Percentiles rank a stretch among this genome's conserved stretches.
Conservation (phyloP, 805 yeast genomes). For the Candida ipomoeae region DNA sequence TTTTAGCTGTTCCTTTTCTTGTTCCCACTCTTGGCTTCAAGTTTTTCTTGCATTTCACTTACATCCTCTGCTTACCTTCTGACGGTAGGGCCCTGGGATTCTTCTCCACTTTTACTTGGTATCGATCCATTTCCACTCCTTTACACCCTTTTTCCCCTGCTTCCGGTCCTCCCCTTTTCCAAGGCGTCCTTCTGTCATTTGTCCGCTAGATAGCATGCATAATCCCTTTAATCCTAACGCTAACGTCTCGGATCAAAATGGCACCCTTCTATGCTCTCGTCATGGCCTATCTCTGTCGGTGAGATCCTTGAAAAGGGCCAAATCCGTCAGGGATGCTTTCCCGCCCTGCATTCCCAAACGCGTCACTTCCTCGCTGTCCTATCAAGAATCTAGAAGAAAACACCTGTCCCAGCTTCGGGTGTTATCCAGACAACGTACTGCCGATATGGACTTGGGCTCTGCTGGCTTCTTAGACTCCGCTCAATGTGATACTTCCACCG, state of each 20-base stretch:
- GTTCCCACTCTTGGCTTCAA: background rate
- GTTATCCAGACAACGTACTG: conserved; percentile 1
- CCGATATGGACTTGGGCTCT: background rate
- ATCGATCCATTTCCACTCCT: conserved; percentile 1
- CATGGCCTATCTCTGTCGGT: background rate
- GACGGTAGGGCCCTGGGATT: conserved; percentile 1
- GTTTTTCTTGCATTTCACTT: background rate
- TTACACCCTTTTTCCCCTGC: background rate
- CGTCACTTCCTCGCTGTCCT: background rate
- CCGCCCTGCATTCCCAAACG: conserved; percentile 7
- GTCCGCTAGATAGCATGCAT: background rate
- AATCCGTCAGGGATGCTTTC: conserved; percentile 11
- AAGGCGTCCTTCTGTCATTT: background rate
- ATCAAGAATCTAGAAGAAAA: background rate
- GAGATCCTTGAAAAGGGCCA: conserved; percentile 11
- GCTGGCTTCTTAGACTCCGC: background rate
- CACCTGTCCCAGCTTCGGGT: background rate
- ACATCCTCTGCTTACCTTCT: background rate
- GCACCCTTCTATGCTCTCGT: conserved; percentile 1
- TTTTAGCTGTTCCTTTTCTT: background rate
- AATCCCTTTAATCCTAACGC: background rate
- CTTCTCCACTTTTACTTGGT: background rate
- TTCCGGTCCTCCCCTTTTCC: background rate
- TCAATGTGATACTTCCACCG: background rate
- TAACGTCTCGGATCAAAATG: background rate